A percentile compares a stretch with the other conserved stretches of the same genome.
These are phyloP conservation scores for Globisporangium iwayamae DNA, from an alignment of 352 stramenopile species.

Conservation along the genomic window DNA sequence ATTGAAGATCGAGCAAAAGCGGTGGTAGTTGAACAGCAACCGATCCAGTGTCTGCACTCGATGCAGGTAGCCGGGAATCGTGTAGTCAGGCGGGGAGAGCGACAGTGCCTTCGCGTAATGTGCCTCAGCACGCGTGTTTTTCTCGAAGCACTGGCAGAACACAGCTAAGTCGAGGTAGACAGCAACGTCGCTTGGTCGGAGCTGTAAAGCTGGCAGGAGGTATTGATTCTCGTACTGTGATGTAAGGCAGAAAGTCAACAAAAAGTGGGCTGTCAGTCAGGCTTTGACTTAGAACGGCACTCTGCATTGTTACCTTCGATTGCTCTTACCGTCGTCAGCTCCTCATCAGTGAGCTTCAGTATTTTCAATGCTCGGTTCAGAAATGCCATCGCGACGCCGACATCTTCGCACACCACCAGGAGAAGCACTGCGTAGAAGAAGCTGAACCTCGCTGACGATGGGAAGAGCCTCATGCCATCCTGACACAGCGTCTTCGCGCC, in stretches of 20 bases:
- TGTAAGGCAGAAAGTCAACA: not conserved
- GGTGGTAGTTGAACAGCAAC: constrained; percentile 66
- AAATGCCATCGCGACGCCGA: constrained; percentile 31
- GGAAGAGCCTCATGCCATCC: constrained; percentile 35
- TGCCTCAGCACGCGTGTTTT: constrained; percentile 42
- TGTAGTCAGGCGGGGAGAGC: constrained; percentile 39
- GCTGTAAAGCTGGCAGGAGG: constrained; percentile 46
- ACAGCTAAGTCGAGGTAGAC: constrained; percentile 53
- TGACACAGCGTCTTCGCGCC: constrained; percentile 32
- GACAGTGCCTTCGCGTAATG: constrained; percentile 48
- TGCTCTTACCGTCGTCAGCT: constrained; percentile 28
- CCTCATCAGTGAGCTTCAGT: constrained; percentile 23
- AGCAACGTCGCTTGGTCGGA: constrained; percentile 46
- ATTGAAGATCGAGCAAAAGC: constrained; percentile 69
- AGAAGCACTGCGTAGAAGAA: constrained; percentile 43
- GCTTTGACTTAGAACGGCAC: not conserved
- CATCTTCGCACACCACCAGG: constrained; percentile 41
- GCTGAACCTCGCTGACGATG: constrained; percentile 30
- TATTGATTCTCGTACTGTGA: constrained; percentile 44
- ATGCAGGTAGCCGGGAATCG: constrained; percentile 54
- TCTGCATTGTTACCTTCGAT: constrained; percentile 1
- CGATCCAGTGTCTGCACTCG: constrained; percentile 54
- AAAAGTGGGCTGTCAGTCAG: not conserved
- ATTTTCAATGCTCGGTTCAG: constrained; percentile 22
- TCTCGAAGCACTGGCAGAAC: constrained; percentile 42